A percentile compares a stretch with the other conserved stretches of the same genome.
phyloP scores from a whole-genome alignment of 129 eudicot genomes.

The Kitagawia praeruptora region DNA sequence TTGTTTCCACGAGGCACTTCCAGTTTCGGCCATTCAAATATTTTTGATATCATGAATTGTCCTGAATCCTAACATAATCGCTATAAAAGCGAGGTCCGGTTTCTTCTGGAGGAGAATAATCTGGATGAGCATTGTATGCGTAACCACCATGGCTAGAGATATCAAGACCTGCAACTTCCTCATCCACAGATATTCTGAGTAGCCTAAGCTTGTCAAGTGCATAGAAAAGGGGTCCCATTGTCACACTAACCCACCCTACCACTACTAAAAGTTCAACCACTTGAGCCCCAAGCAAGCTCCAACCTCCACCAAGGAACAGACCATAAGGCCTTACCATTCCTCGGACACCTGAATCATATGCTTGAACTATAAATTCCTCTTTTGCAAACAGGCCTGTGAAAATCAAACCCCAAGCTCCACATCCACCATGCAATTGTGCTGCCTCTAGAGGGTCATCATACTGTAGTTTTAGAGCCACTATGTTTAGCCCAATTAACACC shows the following conservation, averaged over 20 bases:
- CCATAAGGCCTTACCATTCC: constrained; percentile 50
- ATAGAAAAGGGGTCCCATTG: constrained; percentile 57
- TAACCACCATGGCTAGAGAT: constrained; percentile 68
- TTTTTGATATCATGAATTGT: constrained; percentile 17
- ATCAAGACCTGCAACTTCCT: constrained; percentile 57
- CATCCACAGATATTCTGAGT: constrained; percentile 43
- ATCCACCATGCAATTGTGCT: constrained; percentile 62
- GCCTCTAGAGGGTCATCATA: constrained; percentile 64
- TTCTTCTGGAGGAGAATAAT: constrained; percentile 31
- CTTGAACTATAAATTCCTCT: constrained; percentile 47
- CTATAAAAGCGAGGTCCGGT: constrained; percentile 36
- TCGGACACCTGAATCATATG: constrained; percentile 35
- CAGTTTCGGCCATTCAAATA: neutral
- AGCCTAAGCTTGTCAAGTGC: constrained; percentile 38
- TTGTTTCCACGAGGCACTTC: neutral
- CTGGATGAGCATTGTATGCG: constrained; percentile 44
- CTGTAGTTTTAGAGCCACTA: constrained; percentile 31
- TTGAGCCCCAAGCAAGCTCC: constrained; percentile 46
- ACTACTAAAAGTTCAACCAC: constrained; percentile 32
- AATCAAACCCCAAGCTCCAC: constrained; percentile 63
- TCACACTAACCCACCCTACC: constrained; percentile 51
- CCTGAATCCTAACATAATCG: constrained; percentile 42
- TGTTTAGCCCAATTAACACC: constrained; percentile 44
- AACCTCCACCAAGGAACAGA: constrained; percentile 59
- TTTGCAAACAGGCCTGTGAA: constrained; percentile 60